Evolutionary conservation across 2,329 filamentous ascomycete species (phyloP).

Genomic region (Fusarium cicatricum): DNA sequence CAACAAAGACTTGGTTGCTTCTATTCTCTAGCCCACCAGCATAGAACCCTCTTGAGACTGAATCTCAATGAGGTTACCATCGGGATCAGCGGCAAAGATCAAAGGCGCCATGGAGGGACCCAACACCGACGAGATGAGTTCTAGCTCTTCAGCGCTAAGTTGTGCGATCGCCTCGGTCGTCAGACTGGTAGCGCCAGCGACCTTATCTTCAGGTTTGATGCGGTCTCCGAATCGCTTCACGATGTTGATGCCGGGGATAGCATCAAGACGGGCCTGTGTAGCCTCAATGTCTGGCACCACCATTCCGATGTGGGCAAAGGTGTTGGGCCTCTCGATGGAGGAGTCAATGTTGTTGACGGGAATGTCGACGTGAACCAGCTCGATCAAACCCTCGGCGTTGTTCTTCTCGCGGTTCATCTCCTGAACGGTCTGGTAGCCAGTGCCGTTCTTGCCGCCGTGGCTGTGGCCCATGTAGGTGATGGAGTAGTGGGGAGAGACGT

Average conservation of each 20-base stretch:
- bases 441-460: constrained; percentile 50
- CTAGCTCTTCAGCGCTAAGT: constrained; percentile 2
- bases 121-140: constrained; percentile 8
- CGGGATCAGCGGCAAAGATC: constrained; percentile 36
- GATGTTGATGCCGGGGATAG: constrained; percentile 26
- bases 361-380: constrained; percentile 42
- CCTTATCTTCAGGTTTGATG: constrained; percentile 1
- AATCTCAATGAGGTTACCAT: constrained; percentile 41
- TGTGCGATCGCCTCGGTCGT: constrained; percentile 15
- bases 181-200: constrained; percentile 29
- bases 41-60: constrained; percentile 20
- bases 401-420: constrained; percentile 48
- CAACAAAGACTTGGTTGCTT: no score
- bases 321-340: constrained; percentile 39
- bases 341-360: constrained; percentile 29
- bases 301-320: constrained; percentile 48
- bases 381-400: constrained; percentile 45
- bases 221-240: constrained; percentile 41
- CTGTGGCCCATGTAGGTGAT: constrained; percentile 49
- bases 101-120: constrained; percentile 19
- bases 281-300: constrained; percentile 46
- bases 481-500: constrained; percentile 40
- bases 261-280: constrained; percentile 41
- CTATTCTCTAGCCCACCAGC: no score
- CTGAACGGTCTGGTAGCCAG: constrained; percentile 46